Base-by-base conservation (phyloP, 495 filamentous ascomycete genomes). In the Lentithecium fluviatile region DNA sequence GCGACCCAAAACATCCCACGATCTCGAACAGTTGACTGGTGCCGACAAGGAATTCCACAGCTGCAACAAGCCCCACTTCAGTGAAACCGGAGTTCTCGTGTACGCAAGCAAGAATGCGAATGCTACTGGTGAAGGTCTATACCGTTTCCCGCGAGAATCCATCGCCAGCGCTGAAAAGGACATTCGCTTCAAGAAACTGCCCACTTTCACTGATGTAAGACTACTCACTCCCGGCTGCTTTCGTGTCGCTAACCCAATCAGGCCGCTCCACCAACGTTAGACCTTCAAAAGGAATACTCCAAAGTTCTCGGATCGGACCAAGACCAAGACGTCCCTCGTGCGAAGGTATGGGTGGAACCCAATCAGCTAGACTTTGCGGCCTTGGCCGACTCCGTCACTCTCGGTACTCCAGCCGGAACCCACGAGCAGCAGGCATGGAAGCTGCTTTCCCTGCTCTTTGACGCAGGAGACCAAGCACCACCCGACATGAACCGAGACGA, bases 371-470 rank as follows among this genome's bases (percentile, higher is more conserved):
- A 72, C 10, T 80, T 80, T 52, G 50, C 58, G 12, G 67, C 75
- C 7, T 68, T 81, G 46, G 66, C 69, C 2, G 25, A 60, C 24
- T 49, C 60, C 36, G 68, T 75, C 10, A 50, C 56, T n/a, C 58
- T 68, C 48, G 52, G 61, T 56, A 38, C 52, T 48, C 19, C 69
- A 53, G 24, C 63, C 55, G 69, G 70, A 43, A 48, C 64, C 17
- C 79, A 85, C 52, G 87, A 89, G 60, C 81, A 83, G 61, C 77
- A 78, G 12, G 80, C 84, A 11, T 93, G 89, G 89, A 77, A 83
- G 54, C 79, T 97, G 53, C 87, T 89, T n/a, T 85, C 86, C 49
- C 82, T 96, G 26, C 81, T 98, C 19, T 97, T 94, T 69, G 91
- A 96, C 60, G 82, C 87, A 15, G 71, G 81, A 7, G 74, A 80